These are phyloP conservation scores for Monosporascus sp. DNA, from an alignment of 2,329 filamentous ascomycete species.

Conservation along the genomic window DNA sequence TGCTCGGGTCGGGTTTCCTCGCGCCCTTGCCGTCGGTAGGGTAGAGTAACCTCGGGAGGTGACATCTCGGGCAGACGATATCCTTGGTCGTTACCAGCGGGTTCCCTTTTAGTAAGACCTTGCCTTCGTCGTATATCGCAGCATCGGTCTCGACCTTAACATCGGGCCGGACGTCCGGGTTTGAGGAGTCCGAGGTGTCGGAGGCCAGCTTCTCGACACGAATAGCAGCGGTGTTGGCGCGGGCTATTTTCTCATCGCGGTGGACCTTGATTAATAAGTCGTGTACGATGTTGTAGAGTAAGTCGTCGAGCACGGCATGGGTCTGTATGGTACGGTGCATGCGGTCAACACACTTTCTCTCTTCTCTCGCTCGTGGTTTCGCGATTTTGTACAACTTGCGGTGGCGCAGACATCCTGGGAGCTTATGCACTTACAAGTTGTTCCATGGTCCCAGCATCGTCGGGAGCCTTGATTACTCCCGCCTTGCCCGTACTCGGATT, in stretches of 20 bases:
- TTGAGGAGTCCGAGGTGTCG: conserved; percentile 49
- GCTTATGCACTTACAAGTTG: conserved; percentile 48
- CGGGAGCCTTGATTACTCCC: conserved; percentile 50
- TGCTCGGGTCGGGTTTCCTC: conserved; percentile 58
- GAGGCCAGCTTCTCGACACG: conserved; percentile 58
- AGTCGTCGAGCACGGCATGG: conserved; percentile 66
- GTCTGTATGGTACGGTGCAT: conserved; percentile 35
- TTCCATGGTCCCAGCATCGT: conserved; percentile 50
- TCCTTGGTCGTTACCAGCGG: conserved; percentile 66
- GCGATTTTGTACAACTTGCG: not conserved
- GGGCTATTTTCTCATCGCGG: conserved; percentile 72
- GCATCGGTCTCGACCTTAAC: conserved; percentile 62
- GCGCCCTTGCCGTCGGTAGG: conserved; percentile 68
- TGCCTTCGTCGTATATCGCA: conserved; percentile 65
- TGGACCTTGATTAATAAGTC: conserved; percentile 71
- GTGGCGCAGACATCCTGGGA: conserved; percentile 9
- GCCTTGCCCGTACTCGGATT: conserved; percentile 46
- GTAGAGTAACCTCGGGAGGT: conserved; percentile 67
- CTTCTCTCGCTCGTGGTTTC: conserved; percentile 4
- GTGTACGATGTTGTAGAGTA: conserved; percentile 72
- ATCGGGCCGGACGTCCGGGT: conserved; percentile 49
- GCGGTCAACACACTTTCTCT: conserved; percentile 1
- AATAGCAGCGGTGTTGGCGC: conserved; percentile 61
- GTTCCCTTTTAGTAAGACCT: conserved; percentile 65
- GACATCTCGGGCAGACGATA: conserved; percentile 69